Conservation (phyloP, 495 filamentous ascomycete species). For the Lasiosphaeria ovina region DNA sequence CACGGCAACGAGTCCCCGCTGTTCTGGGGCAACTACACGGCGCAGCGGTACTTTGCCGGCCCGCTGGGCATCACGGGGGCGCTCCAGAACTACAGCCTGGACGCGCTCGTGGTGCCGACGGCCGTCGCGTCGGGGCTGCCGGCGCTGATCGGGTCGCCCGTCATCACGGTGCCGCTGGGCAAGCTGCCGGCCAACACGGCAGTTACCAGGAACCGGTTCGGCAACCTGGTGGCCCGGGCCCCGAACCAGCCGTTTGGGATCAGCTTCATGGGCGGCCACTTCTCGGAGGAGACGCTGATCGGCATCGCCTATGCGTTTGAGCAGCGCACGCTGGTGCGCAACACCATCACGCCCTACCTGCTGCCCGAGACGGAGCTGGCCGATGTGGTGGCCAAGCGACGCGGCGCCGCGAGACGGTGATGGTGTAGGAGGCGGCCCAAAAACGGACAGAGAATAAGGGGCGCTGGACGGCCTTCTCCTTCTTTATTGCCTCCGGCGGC, state of each 20-base stretch:
- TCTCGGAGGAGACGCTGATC: slow-evolving; percentile 55
- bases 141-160: slow-evolving; percentile 34
- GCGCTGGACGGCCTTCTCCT: no score
- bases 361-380: slow-evolving; percentile 47
- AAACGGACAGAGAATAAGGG: no score
- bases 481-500: no score
- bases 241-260: slow-evolving; percentile 27
- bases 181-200: slow-evolving; percentile 15
- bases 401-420: not conserved
- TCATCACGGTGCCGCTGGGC: slow-evolving; percentile 48
- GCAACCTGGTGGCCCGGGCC: slow-evolving; percentile 16
- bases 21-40: slow-evolving; percentile 19
- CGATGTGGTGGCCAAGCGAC: slow-evolving; percentile 27
- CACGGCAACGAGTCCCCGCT: not conserved
- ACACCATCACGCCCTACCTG: slow-evolving; percentile 47
- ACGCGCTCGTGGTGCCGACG: slow-evolving; percentile 45
- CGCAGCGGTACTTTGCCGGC: slow-evolving; percentile 21
- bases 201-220: slow-evolving; percentile 13
- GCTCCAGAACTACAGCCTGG: slow-evolving; percentile 35
- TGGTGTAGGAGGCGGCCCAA: not conserved
- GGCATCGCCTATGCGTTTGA: slow-evolving; percentile 69
- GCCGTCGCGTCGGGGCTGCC: slow-evolving; percentile 23
- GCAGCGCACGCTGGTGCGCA: slow-evolving; percentile 56
- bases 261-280: slow-evolving; percentile 54
- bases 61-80: slow-evolving; percentile 31